These are phyloP conservation scores for Fusarium sp. DNA, from an alignment of 2,329 filamentous ascomycete genomes.

Conservation along the genomic window DNA sequence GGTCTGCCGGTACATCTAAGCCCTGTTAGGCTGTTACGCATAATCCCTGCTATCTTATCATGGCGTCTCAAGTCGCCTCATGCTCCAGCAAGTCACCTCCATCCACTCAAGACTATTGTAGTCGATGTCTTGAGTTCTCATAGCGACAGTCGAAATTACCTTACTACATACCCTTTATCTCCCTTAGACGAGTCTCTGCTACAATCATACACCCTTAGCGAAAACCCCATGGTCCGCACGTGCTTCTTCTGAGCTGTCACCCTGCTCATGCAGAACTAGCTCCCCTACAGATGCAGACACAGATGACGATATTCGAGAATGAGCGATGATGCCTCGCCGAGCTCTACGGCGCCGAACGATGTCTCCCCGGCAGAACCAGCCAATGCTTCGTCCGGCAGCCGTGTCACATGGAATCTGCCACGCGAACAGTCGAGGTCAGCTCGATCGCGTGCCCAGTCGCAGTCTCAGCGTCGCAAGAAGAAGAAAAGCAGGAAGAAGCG, in stretches of 20 bases:
- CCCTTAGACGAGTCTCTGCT: not conserved
- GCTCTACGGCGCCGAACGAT: constrained; percentile 51
- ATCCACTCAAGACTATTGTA: constrained; percentile 19
- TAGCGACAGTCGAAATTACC: constrained; percentile 11
- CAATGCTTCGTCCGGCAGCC: constrained; percentile 26
- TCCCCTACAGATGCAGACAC: constrained; percentile 39
- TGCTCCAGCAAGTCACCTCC: constrained; percentile 25
- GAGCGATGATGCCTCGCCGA: constrained; percentile 62
- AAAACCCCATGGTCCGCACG: constrained; percentile 41
- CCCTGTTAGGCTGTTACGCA: constrained; percentile 9
- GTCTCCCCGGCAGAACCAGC: constrained; percentile 31
- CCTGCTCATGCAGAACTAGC: constrained; percentile 48
- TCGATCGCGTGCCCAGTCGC: constrained; percentile 38
- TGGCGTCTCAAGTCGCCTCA: constrained; percentile 34
- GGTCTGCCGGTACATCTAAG: constrained; percentile 6
- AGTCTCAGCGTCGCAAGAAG: constrained; percentile 50
- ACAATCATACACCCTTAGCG: not conserved
- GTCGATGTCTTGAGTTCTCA: constrained; percentile 9
- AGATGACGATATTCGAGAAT: constrained; percentile 57
- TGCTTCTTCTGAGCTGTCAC: constrained; percentile 40
- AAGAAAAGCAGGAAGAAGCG: constrained; percentile 52
- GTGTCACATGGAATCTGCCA: constrained; percentile 32
- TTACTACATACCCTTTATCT: not conserved
- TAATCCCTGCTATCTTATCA: constrained; percentile 43
- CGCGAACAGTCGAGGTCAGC: constrained; percentile 22